Percentiles rank a stretch among this genome's conserved stretches.
These are phyloP conservation scores for Curvularia lunata DNA, from an alignment of 2,329 filamentous ascomycete genomes.

Conservation along the genomic window DNA sequence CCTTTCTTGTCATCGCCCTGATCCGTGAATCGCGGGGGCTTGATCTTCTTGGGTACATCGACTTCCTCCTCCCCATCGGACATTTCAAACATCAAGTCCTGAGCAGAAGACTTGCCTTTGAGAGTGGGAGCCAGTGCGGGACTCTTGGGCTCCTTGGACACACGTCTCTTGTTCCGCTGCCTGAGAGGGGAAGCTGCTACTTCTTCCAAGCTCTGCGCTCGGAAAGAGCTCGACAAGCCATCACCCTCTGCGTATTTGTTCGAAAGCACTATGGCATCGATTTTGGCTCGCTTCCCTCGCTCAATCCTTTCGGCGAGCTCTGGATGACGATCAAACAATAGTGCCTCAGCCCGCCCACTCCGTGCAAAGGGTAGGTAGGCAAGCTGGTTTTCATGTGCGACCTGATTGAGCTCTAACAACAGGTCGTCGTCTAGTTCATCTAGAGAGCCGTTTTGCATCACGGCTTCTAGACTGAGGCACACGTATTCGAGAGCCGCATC, in stretches of 20 bases:
- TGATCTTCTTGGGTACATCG: conserved; percentile 23
- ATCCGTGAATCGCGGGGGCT: conserved; percentile 31
- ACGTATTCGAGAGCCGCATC: conserved; percentile 88
- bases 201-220: conserved; percentile 71
- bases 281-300: conserved; percentile 70
- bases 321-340: conserved; percentile 70
- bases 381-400: conserved; percentile 83
- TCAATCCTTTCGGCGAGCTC: conserved; percentile 69
- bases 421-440: conserved; percentile 86
- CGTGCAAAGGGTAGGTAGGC: conserved; percentile 77
- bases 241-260: conserved; percentile 70
- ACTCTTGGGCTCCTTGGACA: conserved; percentile 59
- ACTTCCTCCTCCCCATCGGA: conserved; percentile 70
- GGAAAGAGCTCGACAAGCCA: conserved; percentile 66
- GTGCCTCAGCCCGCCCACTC: conserved; percentile 72
- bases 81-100: conserved; percentile 92
- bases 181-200: conserved; percentile 55
- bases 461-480: conserved; percentile 86
- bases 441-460: conserved; percentile 88
- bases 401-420: conserved; percentile 77
- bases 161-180: conserved; percentile 51
- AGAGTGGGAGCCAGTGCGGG: conserved; percentile 70
- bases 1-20: conserved; percentile 11
- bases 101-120: conserved; percentile 69
- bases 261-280: conserved; percentile 78